These are phyloP conservation scores for Nicotiana otophora DNA, from an alignment of 257 asterid genomes.

Conservation along the genomic window DNA sequence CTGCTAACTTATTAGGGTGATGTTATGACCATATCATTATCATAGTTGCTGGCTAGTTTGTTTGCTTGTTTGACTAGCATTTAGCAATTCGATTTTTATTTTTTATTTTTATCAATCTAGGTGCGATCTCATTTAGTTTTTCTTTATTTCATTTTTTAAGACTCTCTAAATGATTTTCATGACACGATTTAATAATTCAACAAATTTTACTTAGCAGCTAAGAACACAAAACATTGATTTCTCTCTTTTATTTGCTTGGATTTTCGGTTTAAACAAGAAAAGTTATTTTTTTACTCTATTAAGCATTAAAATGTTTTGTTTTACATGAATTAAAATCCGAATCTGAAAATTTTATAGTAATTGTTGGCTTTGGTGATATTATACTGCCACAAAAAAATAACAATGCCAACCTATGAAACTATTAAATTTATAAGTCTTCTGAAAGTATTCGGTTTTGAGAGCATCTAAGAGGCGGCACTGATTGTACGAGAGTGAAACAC, in stretches of 20 bases:
- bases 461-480: not conserved
- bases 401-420: not conserved
- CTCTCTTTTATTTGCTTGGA: not conserved
- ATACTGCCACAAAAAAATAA: not conserved
- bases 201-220: too few species aligned
- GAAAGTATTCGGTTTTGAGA: not conserved
- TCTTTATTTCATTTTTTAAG: not conserved
- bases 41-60: not conserved
- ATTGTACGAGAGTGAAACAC: not conserved
- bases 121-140: too few species aligned
- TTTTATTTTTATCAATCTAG: too few species aligned
- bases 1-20: not conserved
- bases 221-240: too few species aligned
- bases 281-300: not conserved
- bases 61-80: not conserved
- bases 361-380: not conserved
- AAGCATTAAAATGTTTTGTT: not conserved
- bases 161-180: not conserved
- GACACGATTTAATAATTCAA: too few species aligned
- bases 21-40: not conserved
- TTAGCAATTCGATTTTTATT: not conserved
- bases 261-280: not conserved
- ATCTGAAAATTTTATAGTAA: not conserved
- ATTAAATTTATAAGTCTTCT: not conserved
- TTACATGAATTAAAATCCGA: not conserved